Evolutionary conservation across 768 basidiomycete species (phyloP).

Genomic region (Amanita fuliginea): DNA sequence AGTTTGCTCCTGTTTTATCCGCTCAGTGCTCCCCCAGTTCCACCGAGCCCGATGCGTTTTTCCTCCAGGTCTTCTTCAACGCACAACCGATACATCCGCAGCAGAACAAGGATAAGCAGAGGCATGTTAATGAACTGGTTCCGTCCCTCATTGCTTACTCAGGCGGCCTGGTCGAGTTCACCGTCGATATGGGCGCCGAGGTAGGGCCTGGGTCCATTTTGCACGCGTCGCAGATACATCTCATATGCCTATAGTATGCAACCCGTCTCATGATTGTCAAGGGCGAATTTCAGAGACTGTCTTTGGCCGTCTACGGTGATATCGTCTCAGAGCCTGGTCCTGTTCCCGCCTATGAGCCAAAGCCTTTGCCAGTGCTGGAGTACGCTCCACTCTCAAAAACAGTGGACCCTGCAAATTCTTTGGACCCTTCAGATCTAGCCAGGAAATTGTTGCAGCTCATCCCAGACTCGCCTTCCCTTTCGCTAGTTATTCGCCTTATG

Average conservation of each 20-base stretch:
- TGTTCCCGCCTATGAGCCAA: conserved; percentile 30
- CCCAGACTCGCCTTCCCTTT: conserved; percentile 50
- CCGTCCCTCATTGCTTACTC: conserved; percentile 64
- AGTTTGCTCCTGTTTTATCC: not conserved
- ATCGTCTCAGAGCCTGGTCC: conserved; percentile 34
- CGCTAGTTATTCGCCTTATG: conserved; percentile 59
- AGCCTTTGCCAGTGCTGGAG: conserved; percentile 21
- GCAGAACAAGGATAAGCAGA: conserved; percentile 45
- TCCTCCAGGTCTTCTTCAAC: conserved; percentile 68
- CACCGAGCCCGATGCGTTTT: conserved; percentile 67
- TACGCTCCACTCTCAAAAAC: conserved; percentile 32
- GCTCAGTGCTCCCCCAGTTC: conserved; percentile 27
- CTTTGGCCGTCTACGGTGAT: conserved; percentile 54
- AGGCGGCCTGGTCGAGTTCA: conserved; percentile 56
- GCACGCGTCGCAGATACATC: not conserved
- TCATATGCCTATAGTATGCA: conserved; percentile 34
- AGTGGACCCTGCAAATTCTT: conserved; percentile 49
- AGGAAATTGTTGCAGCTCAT: conserved; percentile 50
- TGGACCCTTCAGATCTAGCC: conserved; percentile 53
- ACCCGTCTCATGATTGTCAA: conserved; percentile 76
- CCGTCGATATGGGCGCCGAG: conserved; percentile 60
- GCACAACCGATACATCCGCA: conserved; percentile 40
- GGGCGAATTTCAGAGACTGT: conserved; percentile 58
- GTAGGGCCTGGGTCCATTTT: conserved; percentile 25
- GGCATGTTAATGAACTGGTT: conserved; percentile 59